Evolutionary conservation across 495 filamentous ascomycete species (phyloP).

Genomic region (Tuber umbilicatum): DNA sequence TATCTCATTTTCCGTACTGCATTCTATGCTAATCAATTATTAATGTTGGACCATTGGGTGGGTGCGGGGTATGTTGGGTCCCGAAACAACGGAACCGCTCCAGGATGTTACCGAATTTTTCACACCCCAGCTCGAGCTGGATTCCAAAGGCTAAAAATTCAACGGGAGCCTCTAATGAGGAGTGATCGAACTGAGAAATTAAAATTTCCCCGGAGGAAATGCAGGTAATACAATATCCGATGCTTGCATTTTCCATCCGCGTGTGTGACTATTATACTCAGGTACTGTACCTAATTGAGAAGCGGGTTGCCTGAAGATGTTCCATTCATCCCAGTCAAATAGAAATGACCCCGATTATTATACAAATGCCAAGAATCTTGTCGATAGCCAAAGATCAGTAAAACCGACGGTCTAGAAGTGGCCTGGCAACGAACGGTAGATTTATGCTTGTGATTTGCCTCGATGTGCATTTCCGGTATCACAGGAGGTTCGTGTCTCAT

Average conservation of each 20-base stretch:
- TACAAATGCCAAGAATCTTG: neutral
- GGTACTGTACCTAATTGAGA: neutral
- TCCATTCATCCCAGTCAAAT: neutral
- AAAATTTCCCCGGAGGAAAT: neutral
- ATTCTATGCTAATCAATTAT: neutral
- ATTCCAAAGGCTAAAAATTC: neutral
- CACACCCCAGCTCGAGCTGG: neutral
- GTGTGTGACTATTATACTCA: neutral
- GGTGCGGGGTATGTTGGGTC: neutral
- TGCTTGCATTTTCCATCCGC: neutral
- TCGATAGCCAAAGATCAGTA: neutral
- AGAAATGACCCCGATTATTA: neutral
- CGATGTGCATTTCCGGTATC: neutral
- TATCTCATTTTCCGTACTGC: neutral
- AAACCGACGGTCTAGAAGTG: neutral
- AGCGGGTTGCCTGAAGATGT: neutral
- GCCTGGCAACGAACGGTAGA: neutral
- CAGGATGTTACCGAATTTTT: neutral
- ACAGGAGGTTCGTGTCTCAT: neutral
- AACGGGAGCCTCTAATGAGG: neutral
- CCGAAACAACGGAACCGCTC: neutral
- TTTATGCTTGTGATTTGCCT: neutral
- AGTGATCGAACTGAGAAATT: neutral
- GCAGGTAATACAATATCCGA: neutral
- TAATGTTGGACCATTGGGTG: neutral